Base-by-base conservation (phyloP, 2,329 filamentous ascomycete species). In the Ascochyta viciae-villosae region DNA sequence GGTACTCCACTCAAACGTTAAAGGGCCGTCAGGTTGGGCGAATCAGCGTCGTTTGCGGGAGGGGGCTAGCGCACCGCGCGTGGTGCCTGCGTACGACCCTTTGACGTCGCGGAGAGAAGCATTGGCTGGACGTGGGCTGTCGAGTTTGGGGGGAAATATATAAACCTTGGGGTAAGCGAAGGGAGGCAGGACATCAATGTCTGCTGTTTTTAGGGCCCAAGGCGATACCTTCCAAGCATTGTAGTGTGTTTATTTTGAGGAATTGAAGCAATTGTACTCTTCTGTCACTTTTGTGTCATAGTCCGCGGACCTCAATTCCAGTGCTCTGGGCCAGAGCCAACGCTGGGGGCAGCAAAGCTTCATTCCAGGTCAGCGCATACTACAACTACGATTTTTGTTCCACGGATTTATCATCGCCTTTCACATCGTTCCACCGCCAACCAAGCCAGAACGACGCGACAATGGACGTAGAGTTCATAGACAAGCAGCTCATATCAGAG, bases 71-170 rank as follows among this genome's bases (percentile, higher is more conserved):
- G 38, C 43, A 42, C 46, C 24, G 41, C 53, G 47, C 53, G 53
- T 55, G 53, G 41, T 55, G 49, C 41, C 53, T 50, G 41, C 46
- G 37, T 29, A 39, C 47, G 43, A 56, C 53, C 47, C 53, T 56
- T 56, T 51, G 48, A 48, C 53, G 48, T 56, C 6, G 33, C 15
- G 39, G 47, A 42, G 43, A 46, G 50, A 47, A 31, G 43, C 37
- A 42, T 56, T 56, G 53, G 47, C 38, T 44, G 42, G 41, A 19
- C 31, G 50, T 27, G 29, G 41, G 41, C 41, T 41, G 41, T 19
- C 13, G 15, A n/a, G 12, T n/a, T 42, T 45, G 34, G 41, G 46
- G 37, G 42, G 23, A 48, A 22, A 38, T 56, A 56, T 34, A 51
- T 51, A 56, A 51, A 31, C 24, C 31, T 47, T 34, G 22, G 26